Evolutionary conservation across 768 basidiomycete species (phyloP).

Genomic region (Rhizopogon vesiculosus): DNA sequence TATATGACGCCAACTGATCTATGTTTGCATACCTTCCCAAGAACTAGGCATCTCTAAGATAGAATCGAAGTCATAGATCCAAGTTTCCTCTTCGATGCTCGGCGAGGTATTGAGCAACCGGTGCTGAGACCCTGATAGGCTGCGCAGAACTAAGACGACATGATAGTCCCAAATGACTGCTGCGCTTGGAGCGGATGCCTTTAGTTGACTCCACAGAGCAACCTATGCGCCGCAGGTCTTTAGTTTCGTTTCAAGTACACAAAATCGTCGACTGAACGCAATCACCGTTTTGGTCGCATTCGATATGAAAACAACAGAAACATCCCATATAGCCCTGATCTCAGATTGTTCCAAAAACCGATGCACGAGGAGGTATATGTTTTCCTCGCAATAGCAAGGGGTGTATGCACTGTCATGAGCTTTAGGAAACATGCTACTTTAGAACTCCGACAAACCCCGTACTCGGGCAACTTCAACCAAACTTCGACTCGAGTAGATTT

Average conservation of each 20-base stretch:
- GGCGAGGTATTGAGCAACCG: not conserved
- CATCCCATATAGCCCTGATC: conserved; percentile 38
- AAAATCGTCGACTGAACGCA: conserved; percentile 2
- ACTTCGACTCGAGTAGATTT: not conserved
- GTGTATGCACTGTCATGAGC: conserved; percentile 42
- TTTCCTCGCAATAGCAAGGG: conserved; percentile 68
- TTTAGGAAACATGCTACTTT: conserved; percentile 19
- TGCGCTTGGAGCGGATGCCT: conserved; percentile 24
- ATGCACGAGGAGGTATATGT: conserved; percentile 56
- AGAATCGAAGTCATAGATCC: conserved; percentile 73
- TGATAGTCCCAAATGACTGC: conserved; percentile 76
- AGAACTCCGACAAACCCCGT: conserved; percentile 14
- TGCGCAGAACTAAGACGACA: conserved; percentile 53
- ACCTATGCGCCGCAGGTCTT: conserved; percentile 36
- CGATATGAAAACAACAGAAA: conserved; percentile 60
- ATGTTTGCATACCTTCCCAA: conserved; percentile 37
- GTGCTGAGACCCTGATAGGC: conserved; percentile 13
- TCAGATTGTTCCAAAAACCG: conserved; percentile 30
- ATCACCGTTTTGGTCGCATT: conserved; percentile 55
- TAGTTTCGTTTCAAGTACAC: not conserved
- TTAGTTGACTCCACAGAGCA: conserved; percentile 60
- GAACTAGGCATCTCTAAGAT: conserved; percentile 45
- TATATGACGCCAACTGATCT: not conserved
- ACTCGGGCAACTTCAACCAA: not conserved
- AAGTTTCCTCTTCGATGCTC: conserved; percentile 24